phyloP scores from a whole-genome alignment of 176 grass and related monocot genomes.

The Secale cereale region DNA sequence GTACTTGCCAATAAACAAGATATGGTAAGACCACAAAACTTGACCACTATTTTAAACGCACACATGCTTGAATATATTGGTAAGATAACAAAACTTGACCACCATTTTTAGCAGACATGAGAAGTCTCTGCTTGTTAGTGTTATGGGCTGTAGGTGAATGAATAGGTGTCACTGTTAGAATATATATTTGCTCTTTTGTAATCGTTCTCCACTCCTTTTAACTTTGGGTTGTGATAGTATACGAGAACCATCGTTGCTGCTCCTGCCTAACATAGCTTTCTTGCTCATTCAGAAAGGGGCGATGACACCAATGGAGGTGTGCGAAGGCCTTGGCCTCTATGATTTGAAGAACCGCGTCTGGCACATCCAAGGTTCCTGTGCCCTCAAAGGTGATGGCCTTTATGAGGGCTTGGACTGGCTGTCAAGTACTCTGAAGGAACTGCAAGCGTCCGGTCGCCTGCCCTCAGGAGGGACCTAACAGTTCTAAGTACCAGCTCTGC shows the following conservation, averaged over 20 bases:
- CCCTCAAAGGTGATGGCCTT: slow-evolving; percentile 64
- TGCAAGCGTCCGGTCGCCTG: slow-evolving; percentile 49
- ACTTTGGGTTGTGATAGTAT: background rate
- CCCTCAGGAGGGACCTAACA: slow-evolving; percentile 45
- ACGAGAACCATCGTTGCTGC: background rate
- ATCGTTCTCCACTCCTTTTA: background rate
- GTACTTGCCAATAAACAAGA: slow-evolving; percentile 80
- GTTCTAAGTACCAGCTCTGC: slow-evolving; percentile 35
- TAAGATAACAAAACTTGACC: slow-evolving; percentile 22
- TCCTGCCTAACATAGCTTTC: background rate
- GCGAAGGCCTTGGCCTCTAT: slow-evolving; percentile 67
- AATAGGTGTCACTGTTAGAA: background rate
- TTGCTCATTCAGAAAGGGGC: slow-evolving; percentile 56
- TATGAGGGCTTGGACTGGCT: slow-evolving; percentile 80
- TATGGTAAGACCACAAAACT: slow-evolving; percentile 51
- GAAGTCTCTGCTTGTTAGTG: background rate
- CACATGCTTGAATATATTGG: slow-evolving; percentile 5
- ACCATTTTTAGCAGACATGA: background rate
- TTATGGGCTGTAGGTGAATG: background rate
- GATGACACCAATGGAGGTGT: slow-evolving; percentile 76
- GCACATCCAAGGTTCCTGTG: slow-evolving; percentile 81
- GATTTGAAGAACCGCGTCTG: slow-evolving; percentile 65
- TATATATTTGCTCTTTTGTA: background rate
- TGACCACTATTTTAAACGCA: background rate
- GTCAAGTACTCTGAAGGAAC: slow-evolving; percentile 57